Evolutionary conservation across 2,329 filamentous ascomycete species (phyloP).

Genomic region (Blastomyces parvus): DNA sequence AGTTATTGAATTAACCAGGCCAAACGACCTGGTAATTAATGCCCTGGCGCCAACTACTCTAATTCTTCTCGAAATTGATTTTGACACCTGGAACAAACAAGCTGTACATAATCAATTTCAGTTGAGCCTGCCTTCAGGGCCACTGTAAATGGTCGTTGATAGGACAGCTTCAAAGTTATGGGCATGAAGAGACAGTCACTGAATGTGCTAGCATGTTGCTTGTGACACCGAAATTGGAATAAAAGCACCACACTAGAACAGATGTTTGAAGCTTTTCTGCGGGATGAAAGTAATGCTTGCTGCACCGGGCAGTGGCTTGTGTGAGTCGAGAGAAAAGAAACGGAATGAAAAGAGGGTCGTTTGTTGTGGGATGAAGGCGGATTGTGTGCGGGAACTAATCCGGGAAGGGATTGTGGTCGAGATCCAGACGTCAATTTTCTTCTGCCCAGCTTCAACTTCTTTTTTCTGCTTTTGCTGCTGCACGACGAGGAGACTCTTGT

Average conservation of each 20-base stretch:
- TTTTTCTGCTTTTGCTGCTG: not conserved
- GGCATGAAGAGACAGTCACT: not conserved
- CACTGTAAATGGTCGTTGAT: not conserved
- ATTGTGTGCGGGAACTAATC: not conserved
- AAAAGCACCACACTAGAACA: not conserved
- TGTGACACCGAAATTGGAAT: not conserved
- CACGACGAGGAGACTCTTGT: not conserved
- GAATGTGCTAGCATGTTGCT: not conserved
- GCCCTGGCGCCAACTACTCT: not conserved
- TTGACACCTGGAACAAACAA: not conserved
- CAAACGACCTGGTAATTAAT: not conserved
- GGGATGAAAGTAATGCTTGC: not conserved
- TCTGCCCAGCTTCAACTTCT: not conserved
- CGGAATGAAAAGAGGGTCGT: not conserved
- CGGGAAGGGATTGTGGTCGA: not conserved
- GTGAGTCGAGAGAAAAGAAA: not conserved
- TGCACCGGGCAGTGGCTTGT: not conserved
- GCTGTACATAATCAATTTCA: not conserved
- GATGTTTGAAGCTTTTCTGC: not conserved
- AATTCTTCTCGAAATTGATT: not conserved
- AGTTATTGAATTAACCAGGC: not conserved
- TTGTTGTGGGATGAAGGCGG: not conserved
- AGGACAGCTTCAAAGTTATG: not conserved
- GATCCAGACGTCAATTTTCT: not conserved
- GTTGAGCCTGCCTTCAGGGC: too few species aligned